Conservation (phyloP, 352 stramenopile species). For the Phytophthora sp. region DNA sequence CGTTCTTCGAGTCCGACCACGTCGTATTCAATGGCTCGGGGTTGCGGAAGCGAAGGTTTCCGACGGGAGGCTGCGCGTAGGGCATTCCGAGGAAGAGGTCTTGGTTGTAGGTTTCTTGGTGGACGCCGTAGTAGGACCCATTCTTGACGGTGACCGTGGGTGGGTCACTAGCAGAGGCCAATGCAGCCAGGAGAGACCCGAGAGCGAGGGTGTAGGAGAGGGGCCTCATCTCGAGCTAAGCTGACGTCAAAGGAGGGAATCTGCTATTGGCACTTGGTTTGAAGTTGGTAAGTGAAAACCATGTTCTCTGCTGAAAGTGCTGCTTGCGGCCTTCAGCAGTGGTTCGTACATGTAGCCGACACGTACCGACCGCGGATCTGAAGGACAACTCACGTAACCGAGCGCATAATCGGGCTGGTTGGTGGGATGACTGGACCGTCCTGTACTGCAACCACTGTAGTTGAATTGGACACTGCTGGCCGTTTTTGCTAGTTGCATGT, state of each 20-base stretch:
- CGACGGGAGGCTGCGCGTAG: conserved; percentile 7
- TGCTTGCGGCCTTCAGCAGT: too few species aligned
- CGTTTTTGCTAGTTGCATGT: too few species aligned
- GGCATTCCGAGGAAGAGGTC: conserved; percentile 29
- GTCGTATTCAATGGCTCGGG: conserved; percentile 11
- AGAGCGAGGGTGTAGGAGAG: neutral
- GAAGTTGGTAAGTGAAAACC: conserved; percentile 6
- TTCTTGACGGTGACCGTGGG: conserved; percentile 13
- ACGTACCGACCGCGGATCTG: too few species aligned
- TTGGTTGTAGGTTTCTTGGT: conserved; percentile 14
- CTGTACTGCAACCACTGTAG: too few species aligned
- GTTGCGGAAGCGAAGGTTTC: conserved; percentile 23
- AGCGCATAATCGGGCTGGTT: too few species aligned
- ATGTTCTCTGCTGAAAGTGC: too few species aligned
- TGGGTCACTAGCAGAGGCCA: neutral
- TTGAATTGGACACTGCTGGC: too few species aligned
- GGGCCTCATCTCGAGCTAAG: conserved; percentile 3
- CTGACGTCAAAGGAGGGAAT: too few species aligned
- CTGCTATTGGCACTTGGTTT: neutral
- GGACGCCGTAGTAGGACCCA: conserved; percentile 7
- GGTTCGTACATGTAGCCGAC: too few species aligned
- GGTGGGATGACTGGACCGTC: too few species aligned
- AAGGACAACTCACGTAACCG: too few species aligned
- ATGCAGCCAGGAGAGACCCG: neutral
- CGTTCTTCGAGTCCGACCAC: conserved; percentile 20